phyloP scores from a whole-genome alignment of 345 rosid genomes.

The Populus nigra region DNA sequence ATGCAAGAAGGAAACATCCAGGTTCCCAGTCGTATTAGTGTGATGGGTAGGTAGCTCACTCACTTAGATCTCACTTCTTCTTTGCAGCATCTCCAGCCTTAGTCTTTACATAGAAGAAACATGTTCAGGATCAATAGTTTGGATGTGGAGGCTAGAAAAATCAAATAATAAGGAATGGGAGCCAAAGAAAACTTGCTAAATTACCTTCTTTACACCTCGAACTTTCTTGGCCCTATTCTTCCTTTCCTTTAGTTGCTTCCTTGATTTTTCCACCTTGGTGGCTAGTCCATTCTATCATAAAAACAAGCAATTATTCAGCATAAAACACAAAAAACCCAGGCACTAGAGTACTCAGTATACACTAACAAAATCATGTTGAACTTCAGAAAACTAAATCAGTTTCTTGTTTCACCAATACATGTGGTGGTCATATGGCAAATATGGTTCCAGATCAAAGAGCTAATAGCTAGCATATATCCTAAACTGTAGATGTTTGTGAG shows the following conservation, averaged over 20 bases:
- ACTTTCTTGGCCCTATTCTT: slow-evolving; percentile 33
- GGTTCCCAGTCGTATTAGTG: neutral
- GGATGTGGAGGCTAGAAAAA: neutral
- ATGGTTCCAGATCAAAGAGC: neutral
- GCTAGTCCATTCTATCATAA: slow-evolving; percentile 34
- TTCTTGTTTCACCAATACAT: neutral
- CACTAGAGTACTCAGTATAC: neutral
- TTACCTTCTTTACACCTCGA: slow-evolving; percentile 33
- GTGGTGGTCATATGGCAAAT: neutral
- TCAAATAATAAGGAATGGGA: neutral
- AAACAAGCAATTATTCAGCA: neutral
- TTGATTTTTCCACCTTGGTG: slow-evolving; percentile 32
- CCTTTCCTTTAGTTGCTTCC: slow-evolving; percentile 37
- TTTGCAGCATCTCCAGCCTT: slow-evolving; percentile 44
- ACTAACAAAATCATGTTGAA: neutral
- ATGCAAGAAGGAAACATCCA: neutral
- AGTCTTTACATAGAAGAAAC: slow-evolving; percentile 18
- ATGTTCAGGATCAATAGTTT: neutral
- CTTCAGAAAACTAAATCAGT: neutral
- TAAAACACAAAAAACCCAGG: neutral
- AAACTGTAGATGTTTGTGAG: neutral
- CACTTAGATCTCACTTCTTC: slow-evolving; percentile 28
- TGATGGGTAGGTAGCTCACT: neutral
- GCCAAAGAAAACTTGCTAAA: neutral
- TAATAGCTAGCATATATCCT: neutral